Percentiles rank a stretch among this genome's conserved stretches.
phyloP scores from a whole-genome alignment of 106 monocot species.

The Acorus gramineus region DNA sequence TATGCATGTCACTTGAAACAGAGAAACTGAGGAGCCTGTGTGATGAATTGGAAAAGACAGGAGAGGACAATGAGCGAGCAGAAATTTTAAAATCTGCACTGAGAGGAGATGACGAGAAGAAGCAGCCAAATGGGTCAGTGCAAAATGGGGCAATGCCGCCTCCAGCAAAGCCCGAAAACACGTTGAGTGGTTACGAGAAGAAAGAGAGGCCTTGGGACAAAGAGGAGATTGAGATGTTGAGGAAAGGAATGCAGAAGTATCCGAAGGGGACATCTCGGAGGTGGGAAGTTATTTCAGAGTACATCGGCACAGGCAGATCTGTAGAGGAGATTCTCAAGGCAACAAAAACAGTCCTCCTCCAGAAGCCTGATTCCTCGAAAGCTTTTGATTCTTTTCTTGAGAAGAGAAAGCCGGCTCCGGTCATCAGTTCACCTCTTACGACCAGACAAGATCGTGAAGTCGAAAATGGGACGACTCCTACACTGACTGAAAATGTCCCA shows the following conservation, averaged over 20 bases:
- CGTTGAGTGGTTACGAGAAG: constrained; percentile 43
- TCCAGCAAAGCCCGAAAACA: constrained; percentile 4
- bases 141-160: constrained; percentile 8
- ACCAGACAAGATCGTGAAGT: constrained; percentile 30
- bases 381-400: constrained; percentile 92
- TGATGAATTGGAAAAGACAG: constrained; percentile 45
- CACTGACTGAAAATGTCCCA: constrained; percentile 15
- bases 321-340: constrained; percentile 93
- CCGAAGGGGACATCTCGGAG: constrained; percentile 87
- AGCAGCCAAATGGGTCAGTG: constrained; percentile 9
- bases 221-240: constrained; percentile 87
- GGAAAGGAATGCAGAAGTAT: constrained; percentile 80
- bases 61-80: constrained; percentile 24
- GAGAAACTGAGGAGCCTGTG: constrained; percentile 50
- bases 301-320: constrained; percentile 75
- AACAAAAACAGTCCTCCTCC: constrained; percentile 84
- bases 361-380: constrained; percentile 79
- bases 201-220: constrained; percentile 84
- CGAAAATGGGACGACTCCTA: too few species aligned
- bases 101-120: constrained; percentile 12
- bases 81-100: constrained; percentile 35
- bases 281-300: constrained; percentile 94
- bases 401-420: constrained; percentile 62
- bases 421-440: constrained; percentile 73
- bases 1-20: constrained; percentile 58